Base-by-base conservation (phyloP, 1,284 basidiomycete genomes). In the Filobasidium uniguttulatum region DNA sequence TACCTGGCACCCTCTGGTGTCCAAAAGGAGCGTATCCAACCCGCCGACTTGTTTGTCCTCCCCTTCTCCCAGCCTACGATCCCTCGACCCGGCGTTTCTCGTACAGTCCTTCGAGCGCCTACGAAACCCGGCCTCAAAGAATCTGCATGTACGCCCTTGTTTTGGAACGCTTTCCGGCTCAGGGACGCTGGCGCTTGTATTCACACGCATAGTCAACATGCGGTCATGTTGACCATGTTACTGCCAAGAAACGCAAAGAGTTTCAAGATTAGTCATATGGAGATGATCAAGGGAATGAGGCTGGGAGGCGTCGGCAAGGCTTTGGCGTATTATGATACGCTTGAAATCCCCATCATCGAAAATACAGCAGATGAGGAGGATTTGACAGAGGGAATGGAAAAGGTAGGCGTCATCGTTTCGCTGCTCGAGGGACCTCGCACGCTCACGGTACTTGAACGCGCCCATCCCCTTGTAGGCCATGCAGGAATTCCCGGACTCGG, bases 281-380 rank as follows among this genome's bases (percentile, higher is more conserved):
- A 73, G 62, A 88, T 88, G 86, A 89, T 89, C 66, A 89, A 88
- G 67, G 86, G 85, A 31, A 77, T 89, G 46, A 75, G 83, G n/a
- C 63, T 80, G 19, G 82, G 77, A 9, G 85, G 85, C 3, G 80
- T 75, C 25, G 83, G 82, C 9, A 68, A 72, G 26, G 76, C 84
- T 0, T 64, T 87, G 53, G 81, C 82, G 1, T 88, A 85, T 67
- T 76, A 85, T 48, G 84, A 89, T 66, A 87, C 83, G 2, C 74
- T 89, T n/a, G 78, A 79, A 52, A 73, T 89, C 4, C 86, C 85
- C 0, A 88, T 89, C 60, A 89, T 89, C 55, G 81, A 85, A 59
- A 89, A 88, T 61, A 89, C 86, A 2, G 85, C 85, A 5, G 74
- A 83, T 53, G 85, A 89, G 64, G 85, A 87, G 64, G 85, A 88